Percentiles rank a stretch among this genome's conserved stretches.
phyloP scores from a whole-genome alignment of 2,329 filamentous ascomycete species.

The Tolypocladium endophyticum region DNA sequence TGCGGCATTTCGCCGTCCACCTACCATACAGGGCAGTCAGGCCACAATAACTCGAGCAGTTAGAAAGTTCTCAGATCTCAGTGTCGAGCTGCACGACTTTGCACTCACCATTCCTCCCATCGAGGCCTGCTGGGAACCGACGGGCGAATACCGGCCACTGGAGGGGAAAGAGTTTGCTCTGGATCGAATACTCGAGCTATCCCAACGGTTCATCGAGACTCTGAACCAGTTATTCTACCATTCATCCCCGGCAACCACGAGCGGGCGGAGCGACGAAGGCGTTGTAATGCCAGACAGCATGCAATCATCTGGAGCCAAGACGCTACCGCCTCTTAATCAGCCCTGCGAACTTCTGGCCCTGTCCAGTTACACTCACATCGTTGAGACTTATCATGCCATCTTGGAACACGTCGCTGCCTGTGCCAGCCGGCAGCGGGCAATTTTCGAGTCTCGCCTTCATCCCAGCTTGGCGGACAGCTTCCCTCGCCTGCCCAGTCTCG shows the following conservation, averaged over 20 bases:
- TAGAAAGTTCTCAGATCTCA: neutral
- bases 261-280: neutral
- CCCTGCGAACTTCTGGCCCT: neutral
- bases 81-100: neutral
- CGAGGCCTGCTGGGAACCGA: neutral
- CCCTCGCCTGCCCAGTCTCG: neutral
- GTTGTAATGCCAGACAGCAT: neutral
- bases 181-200: neutral
- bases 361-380: neutral
- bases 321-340: neutral
- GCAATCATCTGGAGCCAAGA: neutral
- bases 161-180: neutral
- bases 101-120: neutral
- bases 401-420: neutral
- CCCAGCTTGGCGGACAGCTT: neutral
- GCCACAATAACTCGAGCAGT: neutral
- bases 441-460: neutral
- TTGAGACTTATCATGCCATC: neutral
- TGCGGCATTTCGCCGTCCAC: neutral
- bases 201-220: neutral
- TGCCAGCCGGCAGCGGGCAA: neutral
- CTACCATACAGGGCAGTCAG: neutral
- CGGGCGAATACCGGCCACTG: neutral
- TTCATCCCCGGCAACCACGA: neutral
- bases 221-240: neutral